These are phyloP conservation scores for Zarea fungicola DNA, from an alignment of 2,329 filamentous ascomycete genomes.

Conservation along the genomic window DNA sequence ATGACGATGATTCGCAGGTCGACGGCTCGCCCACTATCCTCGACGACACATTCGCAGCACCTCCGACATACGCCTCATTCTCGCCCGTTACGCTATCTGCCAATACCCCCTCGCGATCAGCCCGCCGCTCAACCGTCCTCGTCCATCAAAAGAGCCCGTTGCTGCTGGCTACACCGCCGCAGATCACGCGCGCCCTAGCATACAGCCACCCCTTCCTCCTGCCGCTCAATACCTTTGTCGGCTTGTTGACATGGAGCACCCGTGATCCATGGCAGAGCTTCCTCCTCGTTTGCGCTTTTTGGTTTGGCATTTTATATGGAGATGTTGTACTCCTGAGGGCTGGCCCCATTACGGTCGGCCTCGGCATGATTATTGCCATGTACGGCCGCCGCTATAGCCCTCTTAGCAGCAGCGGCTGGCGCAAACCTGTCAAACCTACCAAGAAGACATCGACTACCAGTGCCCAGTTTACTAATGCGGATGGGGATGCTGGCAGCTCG, in stretches of 20 bases:
- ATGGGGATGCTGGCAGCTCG: slow-evolving; percentile 21
- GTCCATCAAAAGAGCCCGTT: slow-evolving; percentile 96
- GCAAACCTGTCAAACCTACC: slow-evolving; percentile 39
- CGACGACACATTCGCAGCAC: slow-evolving; percentile 24
- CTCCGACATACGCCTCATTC: slow-evolving; percentile 82
- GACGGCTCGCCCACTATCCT: slow-evolving; percentile 23
- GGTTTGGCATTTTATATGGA: slow-evolving; percentile 81
- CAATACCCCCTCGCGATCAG: slow-evolving; percentile 53
- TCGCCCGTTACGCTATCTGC: slow-evolving; percentile 75
- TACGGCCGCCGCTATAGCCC: slow-evolving; percentile 87
- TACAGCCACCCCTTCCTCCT: slow-evolving; percentile 94
- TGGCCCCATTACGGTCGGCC: slow-evolving; percentile 77
- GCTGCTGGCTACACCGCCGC: slow-evolving; percentile 86
- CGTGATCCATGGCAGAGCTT: slow-evolving; percentile 97
- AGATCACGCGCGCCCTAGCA: slow-evolving; percentile 87
- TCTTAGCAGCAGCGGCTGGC: slow-evolving; percentile 76
- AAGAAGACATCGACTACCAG: slow-evolving; percentile 18
- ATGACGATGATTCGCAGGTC: slow-evolving; percentile 25
- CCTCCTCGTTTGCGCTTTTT: slow-evolving; percentile 76
- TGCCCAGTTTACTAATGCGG: slow-evolving; percentile 21
- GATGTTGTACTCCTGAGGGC: slow-evolving; percentile 75
- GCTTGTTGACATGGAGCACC: slow-evolving; percentile 88
- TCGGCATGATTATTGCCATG: slow-evolving; percentile 82
- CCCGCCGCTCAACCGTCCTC: slow-evolving; percentile 81
- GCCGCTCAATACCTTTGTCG: slow-evolving; percentile 78